Percentiles rank a stretch among this genome's conserved stretches.
Conservation (phyloP, 495 filamentous ascomycete genomes). For the Aspergillus asperescens region DNA sequence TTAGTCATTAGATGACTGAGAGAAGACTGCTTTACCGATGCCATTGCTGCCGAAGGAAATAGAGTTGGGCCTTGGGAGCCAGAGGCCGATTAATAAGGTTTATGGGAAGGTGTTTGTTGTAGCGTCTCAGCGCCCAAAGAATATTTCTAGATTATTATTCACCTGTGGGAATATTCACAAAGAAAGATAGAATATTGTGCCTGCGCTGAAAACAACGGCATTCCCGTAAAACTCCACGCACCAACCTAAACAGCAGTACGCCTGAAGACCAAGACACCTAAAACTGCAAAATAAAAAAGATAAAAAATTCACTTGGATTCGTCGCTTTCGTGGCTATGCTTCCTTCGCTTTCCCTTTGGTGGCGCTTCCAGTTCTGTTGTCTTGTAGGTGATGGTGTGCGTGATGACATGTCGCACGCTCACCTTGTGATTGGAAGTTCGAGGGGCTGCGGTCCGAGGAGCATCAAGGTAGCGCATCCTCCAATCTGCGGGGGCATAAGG, state of each 20-base stretch:
- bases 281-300: not conserved
- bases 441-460: slow-evolving; percentile 27
- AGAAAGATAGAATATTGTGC: slow-evolving; percentile 2
- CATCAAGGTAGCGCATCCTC: slow-evolving; percentile 35
- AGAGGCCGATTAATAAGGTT: not conserved
- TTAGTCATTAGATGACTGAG: too few relatives aligned
- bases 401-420: slow-evolving; percentile 47
- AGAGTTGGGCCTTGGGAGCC: not conserved
- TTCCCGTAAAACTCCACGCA: slow-evolving; percentile 8
- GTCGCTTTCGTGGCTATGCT: slow-evolving; percentile 16
- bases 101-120: not conserved
- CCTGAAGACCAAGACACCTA: slow-evolving; percentile 3
- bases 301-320: slow-evolving; percentile 5
- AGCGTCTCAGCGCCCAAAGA: not conserved
- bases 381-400: slow-evolving; percentile 46
- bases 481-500: slow-evolving; percentile 40
- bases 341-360: slow-evolving; percentile 41
- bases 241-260: slow-evolving; percentile 2
- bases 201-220: slow-evolving; percentile 8
- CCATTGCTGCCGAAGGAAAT: not conserved
- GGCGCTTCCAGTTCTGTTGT: slow-evolving; percentile 36
- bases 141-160: slow-evolving; percentile 11
- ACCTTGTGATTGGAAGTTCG: slow-evolving; percentile 22
- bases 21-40: not conserved
- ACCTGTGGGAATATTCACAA: slow-evolving; percentile 8